Evolutionary conservation across 805 yeast genomes (phyloP).

Genomic region (Candida endomychidarum): DNA sequence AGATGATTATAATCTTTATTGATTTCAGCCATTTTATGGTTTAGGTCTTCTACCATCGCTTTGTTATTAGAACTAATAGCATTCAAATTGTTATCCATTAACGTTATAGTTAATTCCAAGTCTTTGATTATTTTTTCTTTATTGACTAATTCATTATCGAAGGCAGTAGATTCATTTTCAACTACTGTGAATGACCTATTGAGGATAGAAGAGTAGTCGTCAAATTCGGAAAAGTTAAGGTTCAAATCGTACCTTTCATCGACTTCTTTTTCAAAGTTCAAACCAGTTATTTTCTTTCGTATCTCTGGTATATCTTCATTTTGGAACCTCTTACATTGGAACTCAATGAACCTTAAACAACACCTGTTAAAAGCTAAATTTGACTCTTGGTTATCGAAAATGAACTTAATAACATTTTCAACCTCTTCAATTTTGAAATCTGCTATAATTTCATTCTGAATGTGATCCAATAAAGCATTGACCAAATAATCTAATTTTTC

Average conservation of each 20-base stretch:
- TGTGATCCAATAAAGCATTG: conserved; percentile 1
- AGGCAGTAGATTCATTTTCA: background rate
- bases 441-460: conserved; percentile 6
- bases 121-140: conserved; percentile 40
- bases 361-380: conserved; percentile 5
- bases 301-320: background rate
- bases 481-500: background rate
- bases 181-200: background rate
- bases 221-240: background rate
- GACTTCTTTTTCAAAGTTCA: conserved; percentile 1
- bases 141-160: conserved; percentile 12
- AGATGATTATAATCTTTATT: conserved; percentile 16
- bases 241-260: conserved; percentile 4
- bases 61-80: conserved; percentile 31
- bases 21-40: conserved; percentile 16
- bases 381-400: conserved; percentile 1
- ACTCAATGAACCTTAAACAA: conserved; percentile 1
- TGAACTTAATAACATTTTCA: background rate
- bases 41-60: conserved; percentile 20
- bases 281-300: background rate
- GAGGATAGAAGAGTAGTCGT: background rate
- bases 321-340: background rate
- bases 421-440: background rate
- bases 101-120: conserved; percentile 42
- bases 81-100: conserved; percentile 44